Evolutionary conservation across 495 filamentous ascomycete genomes (phyloP), one percentile per base, ranked within the genome.

Genomic region (Astrocystis sublimbata): DNA sequence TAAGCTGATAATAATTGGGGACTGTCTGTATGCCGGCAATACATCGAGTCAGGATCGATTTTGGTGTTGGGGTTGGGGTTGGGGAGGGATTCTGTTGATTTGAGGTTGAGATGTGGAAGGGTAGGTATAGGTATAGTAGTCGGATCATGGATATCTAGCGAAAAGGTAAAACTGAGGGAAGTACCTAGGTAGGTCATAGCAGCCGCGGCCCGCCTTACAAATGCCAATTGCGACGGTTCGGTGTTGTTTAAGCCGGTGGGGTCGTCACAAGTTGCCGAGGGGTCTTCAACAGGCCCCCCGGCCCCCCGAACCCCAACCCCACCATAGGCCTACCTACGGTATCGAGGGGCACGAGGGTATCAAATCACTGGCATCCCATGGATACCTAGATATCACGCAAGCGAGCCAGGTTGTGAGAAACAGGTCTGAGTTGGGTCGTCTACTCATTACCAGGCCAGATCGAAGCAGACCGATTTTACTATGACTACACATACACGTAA

Each of bases 241-340:
- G 47, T 9, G 12, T 19, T 21, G 26, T n/a, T n/a, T n/a, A n/a
- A n/a, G 13, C 13, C 26, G 1, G 10, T 13, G 5, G 30, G 21
- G 52, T 30, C 33, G 33, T 54, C 54, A 57, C 54, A 6, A 23
- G 26, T 45, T 58, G 55, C 55, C 55, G 55, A 58, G 55, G 55
- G 55, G 47, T 9, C 40, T 46, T 46, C 6, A 13, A 36, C 47
- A 28, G n/a, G 47, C 24, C 24, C 30, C n/a, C 24, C n/a, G 12
- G 41, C 40, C 10, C 45, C 41, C 36, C 55, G 21, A 33, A 45
- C 54, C 24, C 38, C 54, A 28, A 57, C 38, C 54, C 33, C 38
- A 50, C 26, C 12, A 13, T 45, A 38, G 36, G 36, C 8, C 36
- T 3, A 42, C 40, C 4, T 42, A 17, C 21, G 2, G 40, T 46